These are phyloP conservation scores for Mesotaenium endlicherianum DNA, from an alignment of 139 green algal genomes.

Conservation along the genomic window DNA sequence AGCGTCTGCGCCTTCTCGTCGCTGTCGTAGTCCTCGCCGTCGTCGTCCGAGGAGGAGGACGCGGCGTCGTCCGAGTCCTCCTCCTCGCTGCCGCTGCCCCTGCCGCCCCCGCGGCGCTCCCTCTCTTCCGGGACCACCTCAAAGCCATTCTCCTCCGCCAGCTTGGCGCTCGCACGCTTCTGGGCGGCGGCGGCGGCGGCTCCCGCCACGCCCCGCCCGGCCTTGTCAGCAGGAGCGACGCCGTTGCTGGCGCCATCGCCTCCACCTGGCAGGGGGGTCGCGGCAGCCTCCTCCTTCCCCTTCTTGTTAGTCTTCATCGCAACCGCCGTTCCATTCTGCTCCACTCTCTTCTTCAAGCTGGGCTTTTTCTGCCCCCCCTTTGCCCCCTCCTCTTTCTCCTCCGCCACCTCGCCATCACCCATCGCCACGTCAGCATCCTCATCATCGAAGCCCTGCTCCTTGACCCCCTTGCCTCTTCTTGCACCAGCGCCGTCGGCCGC, in stretches of 20 bases:
- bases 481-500: background rate
- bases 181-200: background rate
- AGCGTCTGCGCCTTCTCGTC: constrained; percentile 45
- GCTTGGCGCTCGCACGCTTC: background rate
- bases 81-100: constrained; percentile 26
- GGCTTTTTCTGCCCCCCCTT: too few relatives aligned
- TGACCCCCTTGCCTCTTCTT: background rate
- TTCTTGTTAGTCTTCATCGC: constrained; percentile 12
- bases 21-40: constrained; percentile 49
- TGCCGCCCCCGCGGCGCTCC: background rate
- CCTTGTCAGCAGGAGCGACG: too few relatives aligned
- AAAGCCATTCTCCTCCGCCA: constrained; percentile 53
- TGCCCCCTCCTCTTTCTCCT: background rate
- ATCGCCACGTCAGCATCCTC: background rate
- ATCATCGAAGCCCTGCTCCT: background rate
- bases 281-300: background rate
- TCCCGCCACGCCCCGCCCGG: too few relatives aligned
- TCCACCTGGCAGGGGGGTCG: background rate
- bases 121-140: constrained; percentile 41
- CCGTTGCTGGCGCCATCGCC: background rate
- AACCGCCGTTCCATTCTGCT: constrained; percentile 3
- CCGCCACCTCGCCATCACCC: background rate
- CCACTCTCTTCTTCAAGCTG: too few relatives aligned
- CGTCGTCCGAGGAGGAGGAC: background rate
- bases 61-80: constrained; percentile 21